These are phyloP conservation scores for Pseudoscleropodium purum DNA, from an alignment of 225 moss, liverwort and hornwort species.

Conservation along the genomic window DNA sequence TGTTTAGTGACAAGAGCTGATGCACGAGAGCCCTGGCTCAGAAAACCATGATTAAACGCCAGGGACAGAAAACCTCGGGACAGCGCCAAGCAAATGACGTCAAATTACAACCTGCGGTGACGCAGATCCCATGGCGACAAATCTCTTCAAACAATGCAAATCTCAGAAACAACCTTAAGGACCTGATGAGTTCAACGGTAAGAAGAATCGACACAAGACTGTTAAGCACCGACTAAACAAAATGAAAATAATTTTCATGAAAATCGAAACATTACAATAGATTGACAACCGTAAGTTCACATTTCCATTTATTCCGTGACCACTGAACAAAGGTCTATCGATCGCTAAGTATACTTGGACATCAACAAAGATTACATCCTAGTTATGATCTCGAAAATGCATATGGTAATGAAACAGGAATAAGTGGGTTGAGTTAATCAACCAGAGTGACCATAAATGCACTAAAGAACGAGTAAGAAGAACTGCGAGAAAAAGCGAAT, in stretches of 20 bases:
- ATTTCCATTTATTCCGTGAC: neutral
- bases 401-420: neutral
- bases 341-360: neutral
- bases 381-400: neutral
- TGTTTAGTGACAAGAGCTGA: too few species aligned
- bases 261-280: neutral
- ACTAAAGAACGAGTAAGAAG: neutral
- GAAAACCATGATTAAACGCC: too few species aligned
- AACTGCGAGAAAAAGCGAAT: neutral
- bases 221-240: neutral
- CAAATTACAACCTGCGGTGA: too few species aligned
- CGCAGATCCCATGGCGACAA: too few species aligned
- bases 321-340: neutral
- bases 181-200: neutral
- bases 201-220: too few species aligned
- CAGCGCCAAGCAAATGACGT: too few species aligned
- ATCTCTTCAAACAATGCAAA: too few species aligned
- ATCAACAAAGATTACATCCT: neutral
- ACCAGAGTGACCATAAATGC: neutral
- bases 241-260: neutral
- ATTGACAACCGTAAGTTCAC: neutral
- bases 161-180: neutral
- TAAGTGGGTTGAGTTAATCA: neutral
- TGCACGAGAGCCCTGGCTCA: too few species aligned
- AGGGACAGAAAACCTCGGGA: too few species aligned